These are phyloP conservation scores for Fraxinus sp. DNA, from an alignment of 305 asterid genomes.

Conservation along the genomic window DNA sequence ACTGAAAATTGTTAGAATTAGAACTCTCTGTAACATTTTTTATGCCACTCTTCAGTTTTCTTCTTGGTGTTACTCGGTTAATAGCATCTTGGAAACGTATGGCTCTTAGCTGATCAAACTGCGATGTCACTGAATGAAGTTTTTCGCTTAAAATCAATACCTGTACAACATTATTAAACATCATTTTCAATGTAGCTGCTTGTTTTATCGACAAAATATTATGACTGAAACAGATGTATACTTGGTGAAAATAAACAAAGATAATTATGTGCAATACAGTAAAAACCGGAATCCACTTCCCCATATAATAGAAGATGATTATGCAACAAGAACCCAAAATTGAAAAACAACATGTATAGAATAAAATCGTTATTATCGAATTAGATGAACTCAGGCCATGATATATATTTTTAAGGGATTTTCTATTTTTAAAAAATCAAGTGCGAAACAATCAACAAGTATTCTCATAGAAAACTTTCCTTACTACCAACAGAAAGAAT, in stretches of 20 bases:
- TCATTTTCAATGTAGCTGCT: not conserved
- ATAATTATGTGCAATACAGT: not conserved
- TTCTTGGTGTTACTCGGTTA: slow-evolving; percentile 76
- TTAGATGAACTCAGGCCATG: not conserved
- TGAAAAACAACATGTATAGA: not conserved
- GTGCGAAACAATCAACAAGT: not conserved
- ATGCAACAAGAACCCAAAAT: not conserved
- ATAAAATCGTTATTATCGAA: not conserved
- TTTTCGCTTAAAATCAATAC: slow-evolving; percentile 86
- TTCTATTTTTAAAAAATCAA: not conserved
- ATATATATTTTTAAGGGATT: not conserved
- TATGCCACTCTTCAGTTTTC: slow-evolving; percentile 47
- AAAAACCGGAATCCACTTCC: not conserved
- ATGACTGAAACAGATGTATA: not conserved
- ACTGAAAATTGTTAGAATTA: slow-evolving; percentile 28
- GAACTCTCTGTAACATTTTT: slow-evolving; percentile 39
- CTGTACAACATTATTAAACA: slow-evolving; percentile 33
- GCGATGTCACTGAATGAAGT: slow-evolving; percentile 81
- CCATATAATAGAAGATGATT: not conserved
- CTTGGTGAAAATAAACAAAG: not conserved
- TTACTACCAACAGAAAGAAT: not conserved
- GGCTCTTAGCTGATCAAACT: slow-evolving; percentile 87
- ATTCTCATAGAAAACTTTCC: not conserved
- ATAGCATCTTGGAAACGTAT: slow-evolving; percentile 88
- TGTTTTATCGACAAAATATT: not conserved